Conservation (phyloP, 2,329 filamentous ascomycete species). For the Purpureocillium takamizusanense region DNA sequence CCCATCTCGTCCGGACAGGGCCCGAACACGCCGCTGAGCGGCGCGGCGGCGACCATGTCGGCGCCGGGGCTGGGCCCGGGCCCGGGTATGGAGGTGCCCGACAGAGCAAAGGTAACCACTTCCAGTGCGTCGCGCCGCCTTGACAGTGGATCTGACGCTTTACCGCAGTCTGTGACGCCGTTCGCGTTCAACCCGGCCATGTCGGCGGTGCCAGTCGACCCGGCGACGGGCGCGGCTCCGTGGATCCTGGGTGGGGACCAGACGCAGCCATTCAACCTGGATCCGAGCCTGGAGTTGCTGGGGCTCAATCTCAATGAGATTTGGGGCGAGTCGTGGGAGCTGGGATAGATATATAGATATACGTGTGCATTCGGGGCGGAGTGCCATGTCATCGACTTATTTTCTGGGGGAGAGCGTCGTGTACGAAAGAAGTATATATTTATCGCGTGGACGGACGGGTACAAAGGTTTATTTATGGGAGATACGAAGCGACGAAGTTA, state of each 20-base stretch:
- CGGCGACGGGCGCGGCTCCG: constrained; percentile 20
- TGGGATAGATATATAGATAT: constrained; percentile 17
- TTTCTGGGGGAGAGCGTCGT: too few relatives aligned
- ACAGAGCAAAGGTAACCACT: constrained; percentile 27
- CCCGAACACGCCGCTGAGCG: constrained; percentile 13
- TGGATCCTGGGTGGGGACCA: constrained; percentile 24
- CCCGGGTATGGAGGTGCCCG: constrained; percentile 24
- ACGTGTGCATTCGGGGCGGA: too few relatives aligned
- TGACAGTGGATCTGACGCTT: constrained; percentile 16
- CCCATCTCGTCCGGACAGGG: constrained; percentile 23
- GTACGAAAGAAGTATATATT: too few relatives aligned
- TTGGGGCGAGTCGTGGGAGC: constrained; percentile 42
- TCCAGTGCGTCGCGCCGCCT: not conserved
- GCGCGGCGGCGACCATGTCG: constrained; percentile 8
- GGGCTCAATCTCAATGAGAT: constrained; percentile 46
- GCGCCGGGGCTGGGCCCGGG: constrained; percentile 15
- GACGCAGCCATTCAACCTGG: constrained; percentile 36
- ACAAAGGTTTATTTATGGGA: not conserved
- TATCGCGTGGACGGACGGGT: too few relatives aligned
- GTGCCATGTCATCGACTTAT: too few relatives aligned
- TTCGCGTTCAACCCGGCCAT: constrained; percentile 29
- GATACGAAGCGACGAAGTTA: constrained; percentile 1
- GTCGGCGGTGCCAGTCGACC: constrained; percentile 23
- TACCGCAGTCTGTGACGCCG: constrained; percentile 29
- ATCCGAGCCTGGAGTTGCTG: constrained; percentile 43